Evolutionary conservation across 2,329 filamentous ascomycete genomes (phyloP), one percentile per base, ranked within the genome.

Genomic region (Ustulina deusta): DNA sequence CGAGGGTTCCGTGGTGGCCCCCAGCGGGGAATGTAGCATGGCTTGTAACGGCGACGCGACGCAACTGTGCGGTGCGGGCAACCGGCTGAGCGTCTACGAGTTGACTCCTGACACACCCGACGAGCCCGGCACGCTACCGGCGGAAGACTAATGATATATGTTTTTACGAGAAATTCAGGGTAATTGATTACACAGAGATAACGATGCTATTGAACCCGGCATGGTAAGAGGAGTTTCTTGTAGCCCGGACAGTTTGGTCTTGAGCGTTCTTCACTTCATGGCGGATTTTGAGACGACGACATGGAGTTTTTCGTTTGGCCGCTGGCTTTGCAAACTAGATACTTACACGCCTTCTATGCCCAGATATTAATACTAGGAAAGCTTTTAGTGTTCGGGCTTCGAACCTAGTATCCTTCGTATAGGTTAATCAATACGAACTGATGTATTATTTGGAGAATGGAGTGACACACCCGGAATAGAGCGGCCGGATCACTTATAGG

Each of bases 11-110:
- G 22, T 64, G 58, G 32, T 22, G 46, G 17, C 65, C 56, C 36
- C 67, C 20, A 60, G 54, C 7, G 32, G 58, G 9, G 74, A 77
- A 20, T 80, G 78, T 60, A 63, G 44, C 44, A 76, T 78, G 74
- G 61, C 72, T 2, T 80, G 78, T 65, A 62, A 70, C 1, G 78
- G 78, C n/a, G 70, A 75, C 51, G n/a, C 67, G 3, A 65, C 27
- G 13, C 67, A 78, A 69, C 63, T 75, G 4, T 81, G 79, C 20
- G 79, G 79, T 51, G 77, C 75, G 4, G 70, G 74, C 2, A 71
- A 76, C 34, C 65, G 75, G 52, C 55, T 81, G 60, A 79, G 76
- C 29, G 70, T 79, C 3, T 80, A 79, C 55, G 56, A 66, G 63
- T 51, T 69, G 40, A 63, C 55, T 36, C 49, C 51, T 6, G 56